Base-by-base conservation (phyloP, 805 yeast genomes). In the Dipodascus albidus region DNA sequence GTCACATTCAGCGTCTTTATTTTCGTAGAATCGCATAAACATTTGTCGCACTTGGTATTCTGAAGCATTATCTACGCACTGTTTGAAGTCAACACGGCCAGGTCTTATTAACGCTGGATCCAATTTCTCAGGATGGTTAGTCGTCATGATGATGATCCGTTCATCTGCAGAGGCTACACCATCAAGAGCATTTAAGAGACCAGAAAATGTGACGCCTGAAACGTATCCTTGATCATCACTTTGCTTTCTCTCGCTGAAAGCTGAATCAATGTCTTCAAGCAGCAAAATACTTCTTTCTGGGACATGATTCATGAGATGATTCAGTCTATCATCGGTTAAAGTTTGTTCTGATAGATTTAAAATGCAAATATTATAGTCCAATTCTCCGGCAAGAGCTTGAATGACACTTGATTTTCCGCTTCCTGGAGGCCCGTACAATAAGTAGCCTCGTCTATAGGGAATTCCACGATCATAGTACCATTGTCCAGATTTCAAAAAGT, bases 141-240 rank as follows among this genome's bases (percentile, higher is more conserved):
- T 91, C 20, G 99, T 93, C 99, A 93, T 93, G 68, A 93, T 93
- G 0, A 97, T 91, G 33, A 93, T 76, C 49, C 96, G 85, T 64
- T 93, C 98, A 64, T 93, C 99, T 1, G 97, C 96, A 24, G 96
- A 87, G 2, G 98, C 93, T 17, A 93, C 98, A 49, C 99, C 99
- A 67, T 93, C 99, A 50, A 93, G 73, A 0, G 99, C 96, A 65
- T 93, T 93, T 55, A 93, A 71, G 49, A 93, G 73, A 0, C 99
- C 99, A 54, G 96, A 87, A 64, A 93, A 93, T 1, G 99, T 93
- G 14, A 93, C 97, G 19, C 96, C 96, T 0, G 95, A 81, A 22
- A 76, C 74, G 65, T 74, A 90, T 0, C 96, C 96, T 59, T 80
- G 75, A 19, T 88, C 96, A 4, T 75, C 78, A 1, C 81, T 72